Evolutionary conservation across 441 rosid species (phyloP), one percentile per base, ranked within the genome.

Genomic region (Adansonia grandidieri): DNA sequence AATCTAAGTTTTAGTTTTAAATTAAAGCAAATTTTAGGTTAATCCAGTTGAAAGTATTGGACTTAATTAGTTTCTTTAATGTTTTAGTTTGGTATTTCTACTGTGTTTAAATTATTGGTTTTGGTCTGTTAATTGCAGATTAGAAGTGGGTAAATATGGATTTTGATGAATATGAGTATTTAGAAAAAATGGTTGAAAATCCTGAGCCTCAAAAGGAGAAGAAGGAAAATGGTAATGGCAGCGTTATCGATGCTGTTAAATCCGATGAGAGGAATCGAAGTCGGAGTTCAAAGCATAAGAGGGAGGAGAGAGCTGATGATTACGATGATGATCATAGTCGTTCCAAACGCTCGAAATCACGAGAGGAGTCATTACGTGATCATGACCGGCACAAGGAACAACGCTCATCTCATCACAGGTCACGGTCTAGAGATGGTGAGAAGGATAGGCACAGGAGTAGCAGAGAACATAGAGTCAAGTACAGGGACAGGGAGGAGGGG

Each of bases 91-190:
- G 20, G 24, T 79, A 77, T 50, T 15, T 50, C 2, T 73, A 11
- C 65, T 51, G 47, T 58, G 73, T 14, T 53, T 9, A 20, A 45
- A 0, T 80, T 62, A 15, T 71, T 19, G 60, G 6, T 24, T 64
- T 74, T 71, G 57, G 8, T 75, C 42, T 28, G 61, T 62, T 51
- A 20, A 11, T 74, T 76, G 53, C 78, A 81, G 81, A 68, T 50
- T 63, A n/a, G 40, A 68, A 45, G 71, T 13, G 53, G 42, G 61
- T 62, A 24, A 62, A 42, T 53, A 93, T 95, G 98, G 99, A 97
- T 76, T 97, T 95, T 79, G 99, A 97, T 82, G 99, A 93, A 89
- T 95, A 95, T 68, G 98, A 97, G 51, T 97, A 97, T 86, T 80
- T 95, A 82, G 98, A 95, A 91, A 92, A 91, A 81, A 88, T 87